A percentile compares a stretch with the other conserved stretches of the same genome.
phyloP scores from a whole-genome alignment of 108 stramenopile genomes.

The Skeletonema menzelii region DNA sequence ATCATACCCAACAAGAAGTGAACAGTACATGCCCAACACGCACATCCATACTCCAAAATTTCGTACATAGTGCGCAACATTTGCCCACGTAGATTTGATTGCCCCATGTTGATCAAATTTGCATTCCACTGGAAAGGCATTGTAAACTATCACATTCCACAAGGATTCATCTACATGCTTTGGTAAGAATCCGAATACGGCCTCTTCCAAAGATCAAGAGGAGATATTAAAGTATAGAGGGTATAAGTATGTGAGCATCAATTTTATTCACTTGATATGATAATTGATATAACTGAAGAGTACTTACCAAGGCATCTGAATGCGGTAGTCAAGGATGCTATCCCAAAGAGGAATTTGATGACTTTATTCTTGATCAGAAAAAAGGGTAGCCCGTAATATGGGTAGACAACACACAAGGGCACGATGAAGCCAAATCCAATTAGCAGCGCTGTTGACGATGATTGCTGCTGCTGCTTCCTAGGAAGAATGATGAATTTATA shows the following conservation, averaged over 20 bases:
- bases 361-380: conserved; percentile 28
- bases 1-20: conserved; percentile 19
- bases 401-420: conserved; percentile 19
- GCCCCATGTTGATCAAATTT: conserved; percentile 29
- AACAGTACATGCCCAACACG: conserved; percentile 24
- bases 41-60: conserved; percentile 11
- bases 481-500: conserved; percentile 36
- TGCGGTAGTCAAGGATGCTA: conserved; percentile 12
- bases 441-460: neutral
- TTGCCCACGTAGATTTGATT: conserved; percentile 15
- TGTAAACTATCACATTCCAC: conserved; percentile 29
- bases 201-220: no score
- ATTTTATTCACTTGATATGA: no score
- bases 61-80: neutral
- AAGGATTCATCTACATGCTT: conserved; percentile 19
- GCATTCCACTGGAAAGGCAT: conserved; percentile 25
- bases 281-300: no score
- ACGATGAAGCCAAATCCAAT: conserved; percentile 35
- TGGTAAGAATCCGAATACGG: conserved; percentile 44
- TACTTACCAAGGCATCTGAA: no score
- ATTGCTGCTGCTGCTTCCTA: neutral
- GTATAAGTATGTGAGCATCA: no score
- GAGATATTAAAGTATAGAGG: no score
- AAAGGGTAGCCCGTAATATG: conserved; percentile 10
- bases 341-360: conserved; percentile 30